These are phyloP conservation scores for Ophiostoma australiae DNA, from an alignment of 2,329 filamentous ascomycete species.

Conservation along the genomic window DNA sequence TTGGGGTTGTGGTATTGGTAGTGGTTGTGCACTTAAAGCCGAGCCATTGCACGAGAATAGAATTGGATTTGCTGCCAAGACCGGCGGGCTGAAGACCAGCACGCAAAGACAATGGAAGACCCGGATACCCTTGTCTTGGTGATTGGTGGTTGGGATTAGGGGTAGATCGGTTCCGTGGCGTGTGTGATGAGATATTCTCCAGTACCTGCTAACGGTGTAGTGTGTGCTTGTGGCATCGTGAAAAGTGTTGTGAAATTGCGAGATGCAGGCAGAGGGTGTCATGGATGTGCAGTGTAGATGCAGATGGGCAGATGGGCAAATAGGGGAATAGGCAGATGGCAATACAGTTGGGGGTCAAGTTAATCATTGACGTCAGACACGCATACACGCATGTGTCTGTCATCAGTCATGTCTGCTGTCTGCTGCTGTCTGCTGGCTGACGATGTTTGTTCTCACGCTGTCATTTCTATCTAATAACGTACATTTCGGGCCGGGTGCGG, in stretches of 20 bases:
- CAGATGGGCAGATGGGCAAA: background rate
- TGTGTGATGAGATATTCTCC: background rate
- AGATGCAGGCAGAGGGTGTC: background rate
- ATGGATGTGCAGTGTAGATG: background rate
- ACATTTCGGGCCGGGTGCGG: slow-evolving; percentile 2
- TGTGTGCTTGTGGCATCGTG: background rate
- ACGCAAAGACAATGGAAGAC: background rate
- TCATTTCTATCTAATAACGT: background rate
- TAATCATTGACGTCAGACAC: background rate
- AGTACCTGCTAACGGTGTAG: background rate
- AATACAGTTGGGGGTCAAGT: background rate
- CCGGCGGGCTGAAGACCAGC: background rate
- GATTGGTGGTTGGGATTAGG: background rate
- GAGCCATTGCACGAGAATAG: background rate
- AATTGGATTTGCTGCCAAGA: background rate
- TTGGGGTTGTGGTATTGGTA: background rate
- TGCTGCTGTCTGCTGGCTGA: background rate
- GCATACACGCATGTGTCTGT: background rate
- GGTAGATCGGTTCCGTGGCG: background rate
- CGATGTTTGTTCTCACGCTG: background rate
- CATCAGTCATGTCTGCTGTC: background rate
- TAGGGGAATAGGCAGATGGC: background rate
- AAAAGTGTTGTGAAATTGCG: background rate
- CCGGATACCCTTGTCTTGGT: slow-evolving; percentile 10
- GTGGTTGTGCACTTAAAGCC: slow-evolving; percentile 5